A percentile compares a stretch with the other conserved stretches of the same genome.
These are phyloP conservation scores for Penicillium brasilianum DNA, from an alignment of 2,329 filamentous ascomycete species.

Conservation along the genomic window DNA sequence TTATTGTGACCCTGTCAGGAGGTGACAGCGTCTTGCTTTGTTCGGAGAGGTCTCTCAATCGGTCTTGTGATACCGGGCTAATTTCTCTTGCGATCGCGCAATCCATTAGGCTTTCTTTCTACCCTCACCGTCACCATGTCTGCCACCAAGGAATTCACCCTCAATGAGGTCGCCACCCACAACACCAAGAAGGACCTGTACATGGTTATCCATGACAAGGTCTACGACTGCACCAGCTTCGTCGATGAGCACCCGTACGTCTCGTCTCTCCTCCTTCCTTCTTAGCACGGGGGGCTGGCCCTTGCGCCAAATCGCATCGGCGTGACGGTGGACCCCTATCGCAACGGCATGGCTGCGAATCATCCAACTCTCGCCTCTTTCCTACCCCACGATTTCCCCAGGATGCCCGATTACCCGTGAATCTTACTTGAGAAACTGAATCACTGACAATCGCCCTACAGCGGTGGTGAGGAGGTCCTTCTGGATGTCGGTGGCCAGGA, in stretches of 20 bases:
- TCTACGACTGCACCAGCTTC: constrained; percentile 89
- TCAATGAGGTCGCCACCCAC: constrained; percentile 81
- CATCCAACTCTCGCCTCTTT: background rate
- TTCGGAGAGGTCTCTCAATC: background rate
- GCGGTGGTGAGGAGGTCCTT: constrained; percentile 97
- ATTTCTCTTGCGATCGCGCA: constrained; percentile 6
- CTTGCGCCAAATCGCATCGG: constrained; percentile 7
- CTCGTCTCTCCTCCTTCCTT: constrained; percentile 3
- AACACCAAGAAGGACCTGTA: constrained; percentile 91
- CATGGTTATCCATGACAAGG: constrained; percentile 92
- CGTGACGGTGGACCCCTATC: constrained; percentile 32
- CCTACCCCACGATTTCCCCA: background rate
- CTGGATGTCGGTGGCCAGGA: constrained; percentile 96
- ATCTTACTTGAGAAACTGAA: background rate
- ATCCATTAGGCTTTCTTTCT: constrained; percentile 9
- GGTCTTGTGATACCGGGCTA: background rate
- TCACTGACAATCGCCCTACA: constrained; percentile 48
- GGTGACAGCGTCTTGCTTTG: background rate
- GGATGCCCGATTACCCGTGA: no score
- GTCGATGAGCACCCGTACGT: constrained; percentile 94
- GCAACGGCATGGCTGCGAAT: background rate
- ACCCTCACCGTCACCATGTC: constrained; percentile 51
- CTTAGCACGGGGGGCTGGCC: background rate
- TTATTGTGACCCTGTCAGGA: background rate
- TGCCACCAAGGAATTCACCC: constrained; percentile 69